Base-by-base conservation (phyloP, 2,329 filamentous ascomycete species). In the Xylariaceae sp. region DNA sequence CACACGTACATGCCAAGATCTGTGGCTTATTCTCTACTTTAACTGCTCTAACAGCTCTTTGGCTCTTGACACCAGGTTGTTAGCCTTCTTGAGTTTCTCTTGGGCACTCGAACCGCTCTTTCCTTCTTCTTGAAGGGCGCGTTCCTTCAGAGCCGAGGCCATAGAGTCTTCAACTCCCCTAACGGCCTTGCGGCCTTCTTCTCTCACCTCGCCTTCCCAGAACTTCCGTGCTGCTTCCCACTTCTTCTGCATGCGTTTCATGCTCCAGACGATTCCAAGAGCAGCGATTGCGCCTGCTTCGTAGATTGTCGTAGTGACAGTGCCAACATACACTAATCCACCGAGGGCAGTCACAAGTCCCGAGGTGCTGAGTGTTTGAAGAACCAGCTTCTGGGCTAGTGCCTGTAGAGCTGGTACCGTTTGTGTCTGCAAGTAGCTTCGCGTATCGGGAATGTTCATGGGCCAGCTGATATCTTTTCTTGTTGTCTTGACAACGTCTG, bases 331-430 rank as follows among this genome's bases (percentile, higher is more conserved):
- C 1, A 82, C 75, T 8, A 88, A 75, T 0, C 74, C 80, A 0
- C 80, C 81, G 0, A 88, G 75, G 0, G 79, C 78, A 0, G 76
- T 76, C 0, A 82, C 82, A 2, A 89, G 75, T 3, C 85, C 84
- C 0, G 89, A 88, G 0, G 90, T 90, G 55, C 86, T 88, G 0
- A 90, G 75, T 0, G 89, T 89, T 68, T 92, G 86, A 3, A 95
- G 71, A 3, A 96, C 85, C 1, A 92, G 82, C 58, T 81, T 84
- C 73, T 92, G 88, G 1, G 88, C 88, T 0, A 90, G 77, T 1
- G 88, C 85, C 69, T 91, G 88, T 2, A 92, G 77, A 1, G 86
- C 83, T 1, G 88, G 87, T 1, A 92, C 80, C 0, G 87, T 89
- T 61, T 84, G 80, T n/a, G 79, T 75, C 48, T 86, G 79, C 2